These are phyloP conservation scores for Colletotrichum lupini DNA, from an alignment of 2,329 filamentous ascomycete species.

Conservation along the genomic window DNA sequence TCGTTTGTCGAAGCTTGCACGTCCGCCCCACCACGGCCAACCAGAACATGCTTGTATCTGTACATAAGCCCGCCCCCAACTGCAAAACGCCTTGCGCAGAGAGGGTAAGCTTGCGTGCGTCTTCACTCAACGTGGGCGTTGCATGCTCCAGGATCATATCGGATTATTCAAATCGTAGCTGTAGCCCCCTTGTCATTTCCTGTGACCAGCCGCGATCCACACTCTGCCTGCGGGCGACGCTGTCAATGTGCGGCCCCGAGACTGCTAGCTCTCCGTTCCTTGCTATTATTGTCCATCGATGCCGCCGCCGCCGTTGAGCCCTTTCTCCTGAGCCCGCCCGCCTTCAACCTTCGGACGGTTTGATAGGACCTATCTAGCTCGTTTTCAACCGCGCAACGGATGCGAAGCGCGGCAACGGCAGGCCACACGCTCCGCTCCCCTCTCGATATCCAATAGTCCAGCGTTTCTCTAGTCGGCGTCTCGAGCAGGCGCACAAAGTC, in stretches of 20 bases:
- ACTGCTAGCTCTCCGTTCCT: constrained; percentile 38
- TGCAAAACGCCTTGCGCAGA: background rate
- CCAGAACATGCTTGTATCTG: background rate
- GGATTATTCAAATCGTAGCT: background rate
- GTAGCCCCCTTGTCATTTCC: background rate
- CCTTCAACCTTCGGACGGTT: constrained; percentile 73
- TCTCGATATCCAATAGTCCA: constrained; percentile 86
- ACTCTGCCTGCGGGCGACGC: constrained; percentile 5
- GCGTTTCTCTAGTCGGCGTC: constrained; percentile 78
- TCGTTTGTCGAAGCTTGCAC: constrained; percentile 1
- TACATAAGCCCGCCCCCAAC: constrained; percentile 13
- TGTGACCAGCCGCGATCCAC: background rate
- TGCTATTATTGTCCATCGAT: constrained; percentile 26
- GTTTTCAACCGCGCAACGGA: constrained; percentile 86
- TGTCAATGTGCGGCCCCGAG: constrained; percentile 32
- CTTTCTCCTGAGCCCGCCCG: constrained; percentile 60
- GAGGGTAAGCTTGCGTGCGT: background rate
- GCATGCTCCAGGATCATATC: background rate
- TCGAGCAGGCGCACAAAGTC: constrained; percentile 87
- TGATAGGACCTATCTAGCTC: constrained; percentile 90
- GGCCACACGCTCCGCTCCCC: constrained; percentile 94
- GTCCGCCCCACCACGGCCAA: background rate
- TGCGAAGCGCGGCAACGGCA: constrained; percentile 82
- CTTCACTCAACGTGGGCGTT: background rate
- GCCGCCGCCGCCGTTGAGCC: constrained; percentile 41